Percentiles rank a stretch among this genome's conserved stretches.
These are phyloP conservation scores for Silene uniflora DNA, from an alignment of 148 eudicot species.

Conservation along the genomic window DNA sequence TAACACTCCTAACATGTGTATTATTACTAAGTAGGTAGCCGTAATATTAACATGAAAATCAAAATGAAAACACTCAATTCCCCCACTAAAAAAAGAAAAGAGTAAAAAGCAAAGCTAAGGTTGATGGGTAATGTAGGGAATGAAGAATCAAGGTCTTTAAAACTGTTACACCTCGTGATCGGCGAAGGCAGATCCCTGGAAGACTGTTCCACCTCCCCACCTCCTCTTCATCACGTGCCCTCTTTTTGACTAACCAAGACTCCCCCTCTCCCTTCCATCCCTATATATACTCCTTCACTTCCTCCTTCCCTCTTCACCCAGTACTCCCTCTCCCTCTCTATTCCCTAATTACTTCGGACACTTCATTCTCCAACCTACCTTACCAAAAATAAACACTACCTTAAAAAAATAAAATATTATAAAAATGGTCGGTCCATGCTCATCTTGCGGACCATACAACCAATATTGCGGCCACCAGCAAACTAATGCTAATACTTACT, in stretches of 20 bases:
- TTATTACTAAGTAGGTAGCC: no score
- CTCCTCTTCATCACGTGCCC: slow-evolving; percentile 72
- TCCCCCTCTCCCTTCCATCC: background rate
- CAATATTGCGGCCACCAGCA: slow-evolving; percentile 26
- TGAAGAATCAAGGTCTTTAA: slow-evolving; percentile 10
- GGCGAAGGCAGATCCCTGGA: slow-evolving; percentile 92
- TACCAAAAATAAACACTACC: background rate
- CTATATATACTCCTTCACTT: background rate
- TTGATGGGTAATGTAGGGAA: background rate
- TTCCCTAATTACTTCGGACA: background rate
- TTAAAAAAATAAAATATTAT: background rate
- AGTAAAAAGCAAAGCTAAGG: background rate
- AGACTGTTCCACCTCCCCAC: slow-evolving; percentile 88
- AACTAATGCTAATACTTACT: slow-evolving; percentile 19
- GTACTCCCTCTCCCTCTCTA: background rate
- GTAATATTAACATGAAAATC: no score
- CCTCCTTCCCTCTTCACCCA: background rate
- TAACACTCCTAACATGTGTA: no score
- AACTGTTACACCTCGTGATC: slow-evolving; percentile 67
- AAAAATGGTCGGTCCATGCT: slow-evolving; percentile 51
- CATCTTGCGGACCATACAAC: slow-evolving; percentile 40
- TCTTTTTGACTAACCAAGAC: slow-evolving; percentile 48
- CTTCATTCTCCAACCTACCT: background rate
- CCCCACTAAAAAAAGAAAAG: background rate
- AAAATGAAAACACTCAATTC: no score